Conservation (phyloP, 306 rosid genomes). For the Glycine latifolia region DNA sequence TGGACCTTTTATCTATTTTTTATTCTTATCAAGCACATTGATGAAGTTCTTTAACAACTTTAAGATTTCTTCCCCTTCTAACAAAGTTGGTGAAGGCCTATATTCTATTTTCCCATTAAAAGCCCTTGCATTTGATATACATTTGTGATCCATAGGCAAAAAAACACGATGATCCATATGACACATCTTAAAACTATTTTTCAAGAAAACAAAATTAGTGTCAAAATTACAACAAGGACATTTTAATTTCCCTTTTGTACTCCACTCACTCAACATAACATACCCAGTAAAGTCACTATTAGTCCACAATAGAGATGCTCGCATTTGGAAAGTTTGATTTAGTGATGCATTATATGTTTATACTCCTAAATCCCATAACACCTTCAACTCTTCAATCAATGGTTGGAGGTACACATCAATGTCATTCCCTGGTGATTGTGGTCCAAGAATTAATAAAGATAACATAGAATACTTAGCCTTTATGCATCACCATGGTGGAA, state of each 20-base stretch:
- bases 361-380: neutral
- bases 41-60: no score
- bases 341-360: no score
- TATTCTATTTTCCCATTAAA: no score
- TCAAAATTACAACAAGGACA: neutral
- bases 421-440: neutral
- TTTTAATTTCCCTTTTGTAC: neutral
- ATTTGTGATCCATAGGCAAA: no score
- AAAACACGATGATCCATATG: no score
- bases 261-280: neutral
- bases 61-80: no score
- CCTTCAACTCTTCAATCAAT: neutral
- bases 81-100: no score
- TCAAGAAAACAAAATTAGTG: neutral
- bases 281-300: neutral
- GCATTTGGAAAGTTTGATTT: neutral
- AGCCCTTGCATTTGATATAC: no score
- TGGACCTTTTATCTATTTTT: no score
- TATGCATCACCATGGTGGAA: neutral
- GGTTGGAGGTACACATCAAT: neutral
- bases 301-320: neutral
- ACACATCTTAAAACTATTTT: no score
- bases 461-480: neutral
- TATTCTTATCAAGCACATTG: no score
- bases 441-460: neutral